Evolutionary conservation across 2,329 filamentous ascomycete genomes (phyloP), one percentile per base, ranked within the genome.

Genomic region (Phyllosticta citribraziliensis): DNA sequence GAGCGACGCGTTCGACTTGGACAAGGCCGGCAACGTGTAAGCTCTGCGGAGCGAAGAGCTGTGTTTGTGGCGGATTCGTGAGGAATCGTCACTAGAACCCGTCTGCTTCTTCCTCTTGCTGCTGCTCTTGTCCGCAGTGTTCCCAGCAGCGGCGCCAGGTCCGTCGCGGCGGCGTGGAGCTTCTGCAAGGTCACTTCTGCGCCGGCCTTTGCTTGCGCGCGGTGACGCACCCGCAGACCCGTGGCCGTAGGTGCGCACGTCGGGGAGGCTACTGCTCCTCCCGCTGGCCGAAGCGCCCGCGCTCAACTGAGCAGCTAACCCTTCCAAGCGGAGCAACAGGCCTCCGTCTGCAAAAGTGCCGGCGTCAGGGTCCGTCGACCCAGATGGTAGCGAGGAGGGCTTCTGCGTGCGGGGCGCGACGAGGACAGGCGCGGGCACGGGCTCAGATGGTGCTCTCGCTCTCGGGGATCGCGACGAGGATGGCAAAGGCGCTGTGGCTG

Each of bases 1-100:
- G 33, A 77, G 64, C 5, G 77, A 79, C 6, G 73, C 70, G 57
- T 76, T 77, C 35, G 73, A 71, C 47, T 76, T 77, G 35, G 73
- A 71, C 47, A 75, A 60, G 54, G 67, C 66, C 3, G 64, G 63
- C 54, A 70, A 66, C 54, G 63, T 69, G 35, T 66, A 67, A 19
- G 73, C 71, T 58, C 67, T 67, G 53, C 69, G 70, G 60, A 72
- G 71, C 24, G 69, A 64, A 20, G 71, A 70, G 61, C 67, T 67
- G 58, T 71, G 69, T 56, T 72, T 73, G 30, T 69, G 68, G 62
- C 58, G 51, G 11, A 40, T 5, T 11, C 33, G 11, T 40, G 33
- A 40, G 14, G 33, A 40, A 17, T 5, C 11, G 10, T 1, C 12
- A 2, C 14, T 40, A 2, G 33, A 3, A 14, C 33, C 33, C 5